These are phyloP conservation scores for Chytriomyces confervae DNA, from an alignment of 192 early-diverging fungal species.

Conservation along the genomic window DNA sequence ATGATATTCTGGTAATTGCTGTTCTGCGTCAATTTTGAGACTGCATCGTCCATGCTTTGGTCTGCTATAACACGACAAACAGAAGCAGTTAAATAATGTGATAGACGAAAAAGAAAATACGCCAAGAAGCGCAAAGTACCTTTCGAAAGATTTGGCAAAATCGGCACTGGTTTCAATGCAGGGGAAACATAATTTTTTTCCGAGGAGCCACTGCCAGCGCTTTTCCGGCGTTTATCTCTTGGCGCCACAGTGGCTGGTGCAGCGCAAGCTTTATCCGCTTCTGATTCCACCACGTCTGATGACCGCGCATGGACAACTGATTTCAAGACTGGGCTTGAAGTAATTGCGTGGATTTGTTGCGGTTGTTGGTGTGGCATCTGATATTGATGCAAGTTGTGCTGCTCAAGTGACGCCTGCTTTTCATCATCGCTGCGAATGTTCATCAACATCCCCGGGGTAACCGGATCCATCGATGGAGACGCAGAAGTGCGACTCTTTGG, in stretches of 20 bases:
- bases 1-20: constrained; percentile 89
- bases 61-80: not conserved
- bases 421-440: constrained; percentile 14
- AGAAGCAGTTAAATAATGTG: no score
- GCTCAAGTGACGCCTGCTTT: not conserved
- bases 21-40: constrained; percentile 41
- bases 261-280: no score
- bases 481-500: not conserved
- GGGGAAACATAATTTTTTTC: constrained; percentile 40
- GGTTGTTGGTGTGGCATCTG: not conserved
- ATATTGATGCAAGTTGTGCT: not conserved
- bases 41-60: not conserved
- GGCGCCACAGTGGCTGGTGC: no score
- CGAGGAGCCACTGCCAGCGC: not conserved
- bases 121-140: no score
- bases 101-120: no score
- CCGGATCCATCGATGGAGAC: constrained; percentile 13
- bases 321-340: no score
- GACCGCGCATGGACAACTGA: no score
- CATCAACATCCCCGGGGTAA: constrained; percentile 22
- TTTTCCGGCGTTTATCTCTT: not conserved
- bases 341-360: not conserved
- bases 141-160: constrained; percentile 32
- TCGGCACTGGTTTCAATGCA: constrained; percentile 37
- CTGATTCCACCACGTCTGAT: no score